A percentile compares a stretch with the other conserved stretches of the same genome.
Evolutionary conservation across 2,329 filamentous ascomycete genomes (phyloP).

Genomic region (Pseudogymnoascus sp.): DNA sequence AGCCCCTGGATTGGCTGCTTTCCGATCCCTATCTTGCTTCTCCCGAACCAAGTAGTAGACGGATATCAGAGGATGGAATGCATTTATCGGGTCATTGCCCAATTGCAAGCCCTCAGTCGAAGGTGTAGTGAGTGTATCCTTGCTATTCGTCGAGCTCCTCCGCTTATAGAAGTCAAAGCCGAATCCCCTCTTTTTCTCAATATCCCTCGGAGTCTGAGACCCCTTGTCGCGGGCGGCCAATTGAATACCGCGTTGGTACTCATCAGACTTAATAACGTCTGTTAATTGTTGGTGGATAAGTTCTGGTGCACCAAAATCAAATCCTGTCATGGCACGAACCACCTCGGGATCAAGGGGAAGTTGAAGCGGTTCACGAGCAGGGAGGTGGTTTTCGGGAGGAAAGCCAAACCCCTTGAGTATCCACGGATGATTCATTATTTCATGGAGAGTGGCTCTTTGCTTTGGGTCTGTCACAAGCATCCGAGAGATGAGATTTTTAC

Average conservation of each 20-base stretch:
- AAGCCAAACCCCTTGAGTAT: constrained; percentile 85
- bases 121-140: constrained; percentile 76
- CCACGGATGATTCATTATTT: constrained; percentile 95
- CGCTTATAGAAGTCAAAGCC: constrained; percentile 95
- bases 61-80: constrained; percentile 84
- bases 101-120: constrained; percentile 79
- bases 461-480: constrained; percentile 95
- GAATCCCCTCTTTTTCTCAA: constrained; percentile 82
- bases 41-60: constrained; percentile 96
- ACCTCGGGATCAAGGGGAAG: constrained; percentile 77
- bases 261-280: constrained; percentile 83
- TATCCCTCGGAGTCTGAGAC: constrained; percentile 48
- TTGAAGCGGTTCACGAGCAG: constrained; percentile 73
- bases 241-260: constrained; percentile 81
- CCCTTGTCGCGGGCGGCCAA: constrained; percentile 62
- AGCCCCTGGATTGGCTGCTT: constrained; percentile 52
- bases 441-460: constrained; percentile 75
- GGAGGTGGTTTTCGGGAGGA: constrained; percentile 83
- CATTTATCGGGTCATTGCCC: constrained; percentile 82
- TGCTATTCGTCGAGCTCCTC: constrained; percentile 79
- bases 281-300: constrained; percentile 75
- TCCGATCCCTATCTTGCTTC: constrained; percentile 73
- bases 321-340: constrained; percentile 91
- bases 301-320: constrained; percentile 88
- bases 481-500: constrained; percentile 81